Percentiles rank a stretch among this genome's conserved stretches.
phyloP scores from a whole-genome alignment of 768 basidiomycete species.

The Obba rivulosa region DNA sequence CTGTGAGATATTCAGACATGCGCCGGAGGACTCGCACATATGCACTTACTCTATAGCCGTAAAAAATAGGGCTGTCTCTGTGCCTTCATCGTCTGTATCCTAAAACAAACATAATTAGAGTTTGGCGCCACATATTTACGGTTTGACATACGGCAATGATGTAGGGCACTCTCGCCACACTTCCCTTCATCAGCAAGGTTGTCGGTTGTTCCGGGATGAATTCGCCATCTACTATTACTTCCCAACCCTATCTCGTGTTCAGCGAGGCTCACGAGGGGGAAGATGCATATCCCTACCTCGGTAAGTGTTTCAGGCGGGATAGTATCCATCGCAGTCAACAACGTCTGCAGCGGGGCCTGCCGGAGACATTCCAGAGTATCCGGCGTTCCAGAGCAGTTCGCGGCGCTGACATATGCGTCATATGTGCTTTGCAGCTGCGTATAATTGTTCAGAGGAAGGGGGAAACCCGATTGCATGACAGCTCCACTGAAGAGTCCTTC shows the following conservation, averaged over 20 bases:
- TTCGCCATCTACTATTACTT: too few relatives aligned
- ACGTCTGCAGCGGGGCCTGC: constrained; percentile 5
- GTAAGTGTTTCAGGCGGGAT: constrained; percentile 23
- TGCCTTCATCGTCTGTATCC: constrained; percentile 21
- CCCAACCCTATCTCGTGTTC: too few relatives aligned
- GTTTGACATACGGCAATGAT: constrained; percentile 13
- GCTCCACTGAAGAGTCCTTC: constrained; percentile 17
- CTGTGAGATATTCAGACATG: too few relatives aligned
- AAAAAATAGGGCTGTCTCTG: constrained; percentile 4
- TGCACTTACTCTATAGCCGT: too few relatives aligned
- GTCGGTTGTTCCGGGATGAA: constrained; percentile 11
- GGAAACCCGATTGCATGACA: constrained; percentile 31
- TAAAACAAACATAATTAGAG: neutral
- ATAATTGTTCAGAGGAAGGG: constrained; percentile 3
- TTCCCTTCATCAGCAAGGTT: constrained; percentile 10
- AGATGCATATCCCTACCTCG: too few relatives aligned
- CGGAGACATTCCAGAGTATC: constrained; percentile 15
- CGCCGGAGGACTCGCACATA: too few relatives aligned
- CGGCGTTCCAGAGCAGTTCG: constrained; percentile 3
- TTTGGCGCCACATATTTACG: too few relatives aligned
- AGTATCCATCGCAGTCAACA: constrained; percentile 15
- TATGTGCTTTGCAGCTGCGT: neutral
- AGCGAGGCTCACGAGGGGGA: too few relatives aligned
- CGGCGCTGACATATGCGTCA: constrained; percentile 1
- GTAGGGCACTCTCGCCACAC: constrained; percentile 2